Evolutionary conservation across 169 alveolate genomes (phyloP), one percentile per base, ranked within the genome.

Genomic region (Plasmodium cynomolgi): DNA sequence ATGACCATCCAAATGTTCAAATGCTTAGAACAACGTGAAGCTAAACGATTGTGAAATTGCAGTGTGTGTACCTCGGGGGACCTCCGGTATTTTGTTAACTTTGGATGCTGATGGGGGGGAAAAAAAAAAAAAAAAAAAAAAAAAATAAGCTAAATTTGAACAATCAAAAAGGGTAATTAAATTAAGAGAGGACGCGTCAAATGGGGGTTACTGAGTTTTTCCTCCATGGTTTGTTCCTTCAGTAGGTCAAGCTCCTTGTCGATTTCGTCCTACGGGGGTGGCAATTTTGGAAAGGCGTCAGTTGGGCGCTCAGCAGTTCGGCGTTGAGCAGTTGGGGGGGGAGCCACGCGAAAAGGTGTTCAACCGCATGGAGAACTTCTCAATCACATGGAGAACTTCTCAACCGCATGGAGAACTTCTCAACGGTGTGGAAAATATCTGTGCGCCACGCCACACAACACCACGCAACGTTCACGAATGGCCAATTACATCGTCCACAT

Each of bases 401-500:
- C 3, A 20, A 20, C 33, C 33, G 5, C 79, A 72, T 84, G 80
- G 79, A 74, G 31, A 62, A 62, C 26, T 26, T 20, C 8, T 62
- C 75, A n/a, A 26, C 75, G 11, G 75, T 0, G 33, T 62, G 33
- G 15, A 62, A 62, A 3, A 11, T 13, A 11, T 47, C 58, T 47
- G 58, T n/a, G 13, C 17, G 58, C 58, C 3, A 47, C 5, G n/a
- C 58, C n/a, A n/a, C n/a, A n/a, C n/a, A n/a, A 47, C 17, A n/a
- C 58, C 3, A 47, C 5, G n/a, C 58, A 47, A 47, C n/a, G n/a
- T 62, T 0, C 33, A 62, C 75, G 75, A 62, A 62, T 62, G 1
- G 47, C 58, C 17, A 31, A 56, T 85, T 85, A 85, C 94, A 80
- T 90, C 94, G 72, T 90, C 94, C 15, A 90, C 94, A 68, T 90